phyloP scores from a whole-genome alignment of 768 basidiomycete species.

The Dioszegia hungarica region DNA sequence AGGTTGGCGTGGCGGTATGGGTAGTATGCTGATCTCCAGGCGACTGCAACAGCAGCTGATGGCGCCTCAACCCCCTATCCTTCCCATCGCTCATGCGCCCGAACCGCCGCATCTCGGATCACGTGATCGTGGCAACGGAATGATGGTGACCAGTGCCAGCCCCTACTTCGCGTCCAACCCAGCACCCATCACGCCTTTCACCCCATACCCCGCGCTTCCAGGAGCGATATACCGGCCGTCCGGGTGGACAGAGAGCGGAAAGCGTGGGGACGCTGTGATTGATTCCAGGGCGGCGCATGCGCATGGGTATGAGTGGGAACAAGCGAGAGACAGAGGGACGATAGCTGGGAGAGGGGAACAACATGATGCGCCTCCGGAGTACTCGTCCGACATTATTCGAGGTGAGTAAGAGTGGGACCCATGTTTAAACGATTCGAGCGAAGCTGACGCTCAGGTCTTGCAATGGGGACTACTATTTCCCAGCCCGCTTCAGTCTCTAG shows the following conservation, averaged over 20 bases:
- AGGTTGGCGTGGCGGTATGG: no score
- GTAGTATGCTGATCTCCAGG: conserved; percentile 14
- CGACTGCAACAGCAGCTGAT: conserved; percentile 30
- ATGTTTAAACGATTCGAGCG: no score
- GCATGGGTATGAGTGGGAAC: conserved; percentile 45
- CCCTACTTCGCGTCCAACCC: conserved; percentile 33
- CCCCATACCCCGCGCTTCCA: conserved; percentile 24
- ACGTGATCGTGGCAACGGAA: conserved; percentile 9
- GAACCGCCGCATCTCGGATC: not conserved
- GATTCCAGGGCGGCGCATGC: conserved; percentile 26
- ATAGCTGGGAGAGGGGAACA: no score
- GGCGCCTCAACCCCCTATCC: conserved; percentile 28
- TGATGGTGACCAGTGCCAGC: no score
- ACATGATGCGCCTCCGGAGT: no score
- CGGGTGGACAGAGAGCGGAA: not conserved
- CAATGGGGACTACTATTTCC: no score
- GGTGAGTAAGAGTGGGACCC: no score
- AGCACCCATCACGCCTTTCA: conserved; percentile 8
- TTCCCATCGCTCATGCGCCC: conserved; percentile 22
- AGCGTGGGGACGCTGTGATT: not conserved
- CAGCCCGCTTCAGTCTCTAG: no score
- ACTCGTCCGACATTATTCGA: no score
- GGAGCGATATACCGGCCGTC: conserved; percentile 38
- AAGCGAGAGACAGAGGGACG: conserved; percentile 43
- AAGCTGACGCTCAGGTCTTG: no score